phyloP scores from a whole-genome alignment of 2,329 filamentous ascomycete species.

The Penicillium nordicum region DNA sequence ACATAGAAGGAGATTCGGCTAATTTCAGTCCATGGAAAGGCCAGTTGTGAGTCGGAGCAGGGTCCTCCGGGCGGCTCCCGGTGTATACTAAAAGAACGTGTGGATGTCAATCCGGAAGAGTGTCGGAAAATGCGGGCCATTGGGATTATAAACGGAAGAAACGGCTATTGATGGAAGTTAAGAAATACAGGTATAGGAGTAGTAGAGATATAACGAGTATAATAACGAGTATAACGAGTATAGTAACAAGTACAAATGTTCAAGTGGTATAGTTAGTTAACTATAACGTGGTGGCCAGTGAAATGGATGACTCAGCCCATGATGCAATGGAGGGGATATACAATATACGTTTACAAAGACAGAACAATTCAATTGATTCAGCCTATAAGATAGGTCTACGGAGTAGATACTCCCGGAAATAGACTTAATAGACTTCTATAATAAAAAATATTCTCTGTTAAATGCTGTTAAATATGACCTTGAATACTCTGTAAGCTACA shows the following conservation, averaged over 20 bases:
- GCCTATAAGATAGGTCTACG: not conserved
- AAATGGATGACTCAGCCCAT: slow-evolving; percentile 2
- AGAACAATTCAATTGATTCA: not conserved
- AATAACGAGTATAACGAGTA: no score
- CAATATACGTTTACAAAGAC: not conserved
- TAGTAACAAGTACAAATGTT: no score
- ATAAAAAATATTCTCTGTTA: not conserved
- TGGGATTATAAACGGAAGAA: not conserved
- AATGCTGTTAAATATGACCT: not conserved
- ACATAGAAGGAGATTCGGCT: slow-evolving; percentile 1
- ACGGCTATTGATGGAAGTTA: slow-evolving; percentile 3
- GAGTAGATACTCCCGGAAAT: not conserved
- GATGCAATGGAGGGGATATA: not conserved
- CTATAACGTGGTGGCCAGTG: not conserved
- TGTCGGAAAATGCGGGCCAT: slow-evolving; percentile 3
- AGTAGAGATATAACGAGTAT: no score
- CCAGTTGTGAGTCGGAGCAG: slow-evolving; percentile 10
- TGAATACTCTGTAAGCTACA: not conserved
- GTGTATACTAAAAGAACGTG: slow-evolving; percentile 5
- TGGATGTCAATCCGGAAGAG: slow-evolving; percentile 1
- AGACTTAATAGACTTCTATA: no score
- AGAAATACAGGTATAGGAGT: not conserved
- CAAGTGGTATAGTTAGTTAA: no score
- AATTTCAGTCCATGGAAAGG: not conserved
- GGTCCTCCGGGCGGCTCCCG: slow-evolving; percentile 11